phyloP scores from a whole-genome alignment of 148 eudicot genomes.

The Simmondsia chinensis region DNA sequence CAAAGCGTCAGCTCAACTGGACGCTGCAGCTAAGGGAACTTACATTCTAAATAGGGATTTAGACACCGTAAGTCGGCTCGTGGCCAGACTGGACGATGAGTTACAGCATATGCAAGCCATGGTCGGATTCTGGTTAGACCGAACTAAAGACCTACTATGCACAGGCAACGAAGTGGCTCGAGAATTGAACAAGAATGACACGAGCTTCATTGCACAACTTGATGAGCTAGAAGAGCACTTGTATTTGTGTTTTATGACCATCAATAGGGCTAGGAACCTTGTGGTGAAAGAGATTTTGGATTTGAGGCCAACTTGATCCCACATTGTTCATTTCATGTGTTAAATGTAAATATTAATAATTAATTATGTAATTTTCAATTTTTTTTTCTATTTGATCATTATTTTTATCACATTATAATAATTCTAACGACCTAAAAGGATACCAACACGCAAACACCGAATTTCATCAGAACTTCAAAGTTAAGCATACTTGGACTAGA shows the following conservation, averaged over 20 bases:
- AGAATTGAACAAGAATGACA: conserved; percentile 44
- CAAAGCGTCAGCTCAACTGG: conserved; percentile 49
- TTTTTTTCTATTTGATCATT: too few relatives aligned
- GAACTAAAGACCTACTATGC: conserved; percentile 37
- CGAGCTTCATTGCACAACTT: conserved; percentile 51
- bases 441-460: too few relatives aligned
- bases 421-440: too few relatives aligned
- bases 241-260: conserved; percentile 83
- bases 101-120: conserved; percentile 48
- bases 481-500: too few relatives aligned
- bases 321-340: background rate
- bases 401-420: too few relatives aligned
- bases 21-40: conserved; percentile 74
- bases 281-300: conserved; percentile 60
- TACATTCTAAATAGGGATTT: conserved; percentile 73
- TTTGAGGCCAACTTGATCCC: conserved; percentile 11
- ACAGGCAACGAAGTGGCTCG: conserved; percentile 57
- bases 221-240: conserved; percentile 96
- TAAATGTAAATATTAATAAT: background rate
- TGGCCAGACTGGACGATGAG: conserved; percentile 71
- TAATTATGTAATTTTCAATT: too few relatives aligned
- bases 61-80: conserved; percentile 69
- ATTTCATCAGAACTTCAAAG: too few relatives aligned
- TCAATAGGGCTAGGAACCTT: conserved; percentile 73
- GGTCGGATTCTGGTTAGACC: conserved; percentile 44